Percentiles rank a stretch among this genome's conserved stretches.
Conservation (phyloP, 805 yeast genomes). For the Metschnikowia cerradonensis region DNA sequence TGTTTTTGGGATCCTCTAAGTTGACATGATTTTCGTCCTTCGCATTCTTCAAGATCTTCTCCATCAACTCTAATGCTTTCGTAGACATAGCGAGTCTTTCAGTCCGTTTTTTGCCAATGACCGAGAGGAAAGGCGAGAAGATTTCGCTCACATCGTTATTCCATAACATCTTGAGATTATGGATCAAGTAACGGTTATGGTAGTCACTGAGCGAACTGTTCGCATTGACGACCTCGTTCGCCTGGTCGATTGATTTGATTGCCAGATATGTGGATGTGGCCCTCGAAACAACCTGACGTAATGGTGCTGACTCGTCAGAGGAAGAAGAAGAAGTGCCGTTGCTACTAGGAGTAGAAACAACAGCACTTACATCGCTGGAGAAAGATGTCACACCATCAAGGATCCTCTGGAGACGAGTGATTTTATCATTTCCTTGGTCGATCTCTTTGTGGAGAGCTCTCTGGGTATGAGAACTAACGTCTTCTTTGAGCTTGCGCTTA, state of each 20-base stretch:
- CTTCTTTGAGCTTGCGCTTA: conserved; percentile 10
- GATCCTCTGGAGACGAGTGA: conserved; percentile 24
- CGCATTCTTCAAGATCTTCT: conserved; percentile 32
- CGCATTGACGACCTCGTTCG: conserved; percentile 21
- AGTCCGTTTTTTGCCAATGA: conserved; percentile 40
- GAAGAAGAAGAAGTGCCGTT: not conserved
- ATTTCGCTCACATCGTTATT: conserved; percentile 63
- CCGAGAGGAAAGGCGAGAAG: conserved; percentile 53
- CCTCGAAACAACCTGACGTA: conserved; percentile 1
- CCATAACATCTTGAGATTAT: conserved; percentile 76
- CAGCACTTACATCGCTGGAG: not conserved
- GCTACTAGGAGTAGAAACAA: conserved; percentile 1
- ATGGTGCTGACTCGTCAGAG: conserved; percentile 3
- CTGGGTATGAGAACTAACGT: not conserved
- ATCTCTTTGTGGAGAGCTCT: conserved; percentile 2
- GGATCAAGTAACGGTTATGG: conserved; percentile 68
- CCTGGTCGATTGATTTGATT: conserved; percentile 24
- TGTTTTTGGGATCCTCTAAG: conserved; percentile 1
- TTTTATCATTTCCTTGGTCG: conserved; percentile 15
- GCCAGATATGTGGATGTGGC: conserved; percentile 27
- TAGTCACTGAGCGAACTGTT: conserved; percentile 34
- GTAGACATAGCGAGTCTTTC: conserved; percentile 44
- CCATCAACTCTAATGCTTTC: conserved; percentile 47
- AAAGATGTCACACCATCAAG: conserved; percentile 18
- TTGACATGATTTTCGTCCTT: conserved; percentile 11